Conservation (phyloP, 257 asterid genomes). For the Hygrophila difformis region DNA sequence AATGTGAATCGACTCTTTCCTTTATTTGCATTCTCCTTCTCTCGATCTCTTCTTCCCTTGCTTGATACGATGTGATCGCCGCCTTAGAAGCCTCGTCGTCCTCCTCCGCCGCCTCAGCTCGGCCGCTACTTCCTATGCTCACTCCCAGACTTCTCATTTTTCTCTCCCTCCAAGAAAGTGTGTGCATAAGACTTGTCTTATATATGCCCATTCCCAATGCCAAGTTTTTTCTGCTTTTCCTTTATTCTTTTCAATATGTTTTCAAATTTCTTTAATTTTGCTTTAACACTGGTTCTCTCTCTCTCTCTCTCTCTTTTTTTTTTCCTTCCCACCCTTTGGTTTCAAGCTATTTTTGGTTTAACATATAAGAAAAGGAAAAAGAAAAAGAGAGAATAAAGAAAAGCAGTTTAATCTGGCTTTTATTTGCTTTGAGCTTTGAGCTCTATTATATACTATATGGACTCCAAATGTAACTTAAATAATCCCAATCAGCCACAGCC, state of each 20-base stretch:
- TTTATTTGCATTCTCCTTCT: slow-evolving; percentile 63
- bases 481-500: no score
- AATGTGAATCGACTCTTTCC: slow-evolving; percentile 55
- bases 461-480: no score
- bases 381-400: slow-evolving; percentile 8
- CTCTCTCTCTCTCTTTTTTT: slow-evolving; percentile 17
- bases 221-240: slow-evolving; percentile 6
- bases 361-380: not conserved
- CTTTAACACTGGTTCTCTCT: slow-evolving; percentile 31
- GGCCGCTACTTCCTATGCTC: slow-evolving; percentile 59
- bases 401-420: slow-evolving; percentile 20
- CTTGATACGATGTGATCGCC: slow-evolving; percentile 63
- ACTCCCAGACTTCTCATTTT: slow-evolving; percentile 40
- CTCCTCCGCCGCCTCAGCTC: slow-evolving; percentile 30
- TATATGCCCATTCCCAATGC: no score
- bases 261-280: slow-evolving; percentile 40
- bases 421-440: slow-evolving; percentile 13
- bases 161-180: not conserved
- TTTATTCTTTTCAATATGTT: slow-evolving; percentile 9
- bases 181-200: no score
- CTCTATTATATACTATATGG: no score
- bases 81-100: slow-evolving; percentile 52
- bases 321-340: slow-evolving; percentile 35
- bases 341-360: slow-evolving; percentile 31
- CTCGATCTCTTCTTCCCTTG: slow-evolving; percentile 78